Evolutionary conservation across 2,329 filamentous ascomycete genomes (phyloP).

Genomic region (Alternaria triticina): DNA sequence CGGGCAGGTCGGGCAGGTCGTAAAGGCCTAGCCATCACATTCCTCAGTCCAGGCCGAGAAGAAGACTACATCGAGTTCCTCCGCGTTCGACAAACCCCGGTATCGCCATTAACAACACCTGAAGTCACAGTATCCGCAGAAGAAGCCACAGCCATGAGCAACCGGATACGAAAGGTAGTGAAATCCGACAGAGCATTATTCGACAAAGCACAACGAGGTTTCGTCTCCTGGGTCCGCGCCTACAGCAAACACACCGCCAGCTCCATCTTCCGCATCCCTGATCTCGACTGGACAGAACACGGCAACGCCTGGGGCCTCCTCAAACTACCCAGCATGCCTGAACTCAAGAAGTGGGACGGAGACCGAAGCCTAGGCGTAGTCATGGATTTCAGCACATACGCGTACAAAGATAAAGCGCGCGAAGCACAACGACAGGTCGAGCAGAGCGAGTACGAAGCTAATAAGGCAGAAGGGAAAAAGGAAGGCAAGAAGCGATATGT

Average conservation of each 20-base stretch:
- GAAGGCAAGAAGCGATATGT: constrained; percentile 36
- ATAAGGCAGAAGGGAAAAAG: constrained; percentile 29
- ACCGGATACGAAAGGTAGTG: constrained; percentile 67
- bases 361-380: constrained; percentile 51
- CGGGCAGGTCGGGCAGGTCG: constrained; percentile 68
- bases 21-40: constrained; percentile 81
- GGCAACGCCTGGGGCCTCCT: constrained; percentile 86
- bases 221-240: constrained; percentile 90
- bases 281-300: constrained; percentile 84
- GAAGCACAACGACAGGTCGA: constrained; percentile 50
- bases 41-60: constrained; percentile 83
- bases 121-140: constrained; percentile 63
- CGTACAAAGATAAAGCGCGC: constrained; percentile 54
- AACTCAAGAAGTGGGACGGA: constrained; percentile 61
- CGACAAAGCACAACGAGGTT: constrained; percentile 88
- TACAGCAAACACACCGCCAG: constrained; percentile 90
- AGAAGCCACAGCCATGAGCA: constrained; percentile 65
- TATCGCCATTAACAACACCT: constrained; percentile 67
- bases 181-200: constrained; percentile 70
- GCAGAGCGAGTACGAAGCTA: constrained; percentile 35
- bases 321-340: constrained; percentile 91
- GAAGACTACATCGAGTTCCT: constrained; percentile 91
- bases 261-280: constrained; percentile 84
- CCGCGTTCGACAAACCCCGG: constrained; percentile 84
- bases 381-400: constrained; percentile 50